Percentiles rank a stretch among this genome's conserved stretches.
Conservation (phyloP, 148 eudicot genomes). For the Rhododendron griersonianum region DNA sequence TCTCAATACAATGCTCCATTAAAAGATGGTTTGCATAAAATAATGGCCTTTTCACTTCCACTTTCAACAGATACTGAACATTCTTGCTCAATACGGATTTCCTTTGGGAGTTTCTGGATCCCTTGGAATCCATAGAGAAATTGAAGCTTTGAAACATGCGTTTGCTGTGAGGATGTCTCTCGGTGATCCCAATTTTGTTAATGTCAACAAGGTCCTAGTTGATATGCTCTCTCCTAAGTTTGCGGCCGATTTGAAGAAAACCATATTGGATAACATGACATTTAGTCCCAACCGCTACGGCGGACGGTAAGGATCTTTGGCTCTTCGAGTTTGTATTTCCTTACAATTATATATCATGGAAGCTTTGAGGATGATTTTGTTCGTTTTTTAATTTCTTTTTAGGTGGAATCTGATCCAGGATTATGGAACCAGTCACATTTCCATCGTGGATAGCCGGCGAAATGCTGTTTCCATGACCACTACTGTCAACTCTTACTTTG, state of each 20-base stretch:
- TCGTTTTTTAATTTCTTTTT: not conserved
- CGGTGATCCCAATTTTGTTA: conserved; percentile 42
- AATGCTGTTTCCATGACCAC: conserved; percentile 52
- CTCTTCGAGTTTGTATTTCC: not conserved
- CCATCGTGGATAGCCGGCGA: conserved; percentile 31
- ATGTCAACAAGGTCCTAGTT: conserved; percentile 17
- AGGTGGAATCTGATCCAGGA: conserved; percentile 43
- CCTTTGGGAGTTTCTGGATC: conserved; percentile 16
- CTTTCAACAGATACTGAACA: conserved; percentile 35
- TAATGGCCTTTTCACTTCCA: not conserved
- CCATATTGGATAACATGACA: conserved; percentile 40
- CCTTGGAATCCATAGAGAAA: conserved; percentile 29
- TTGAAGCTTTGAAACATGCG: conserved; percentile 46
- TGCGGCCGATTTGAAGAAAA: conserved; percentile 27
- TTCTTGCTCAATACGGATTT: conserved; percentile 28
- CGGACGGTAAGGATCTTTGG: conserved; percentile 13
- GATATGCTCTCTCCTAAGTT: conserved; percentile 40
- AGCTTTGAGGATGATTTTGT: not conserved
- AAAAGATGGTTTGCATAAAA: not conserved
- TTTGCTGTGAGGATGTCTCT: conserved; percentile 38
- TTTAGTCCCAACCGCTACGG: conserved; percentile 34
- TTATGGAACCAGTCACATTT: conserved; percentile 53
- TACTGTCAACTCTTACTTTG: conserved; percentile 36
- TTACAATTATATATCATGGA: not conserved
- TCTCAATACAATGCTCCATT: not conserved